Evolutionary conservation across 805 yeast genomes (phyloP).

Genomic region (Schwanniomyces polymorphus): DNA sequence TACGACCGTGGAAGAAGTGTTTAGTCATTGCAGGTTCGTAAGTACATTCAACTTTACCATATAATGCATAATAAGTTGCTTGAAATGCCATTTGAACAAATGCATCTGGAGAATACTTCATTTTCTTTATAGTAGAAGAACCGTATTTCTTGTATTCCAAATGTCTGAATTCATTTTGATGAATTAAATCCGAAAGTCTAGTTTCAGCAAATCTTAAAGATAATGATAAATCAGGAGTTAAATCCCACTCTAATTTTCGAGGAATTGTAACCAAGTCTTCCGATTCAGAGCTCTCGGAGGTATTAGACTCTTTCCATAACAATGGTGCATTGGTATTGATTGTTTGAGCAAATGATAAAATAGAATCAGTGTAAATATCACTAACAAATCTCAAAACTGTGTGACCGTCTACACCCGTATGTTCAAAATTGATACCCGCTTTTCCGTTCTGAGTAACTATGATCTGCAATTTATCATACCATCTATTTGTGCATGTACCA

Average conservation of each 20-base stretch:
- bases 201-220: conserved; percentile 91
- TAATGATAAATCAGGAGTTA: conserved; percentile 71
- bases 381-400: conserved; percentile 85
- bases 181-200: conserved; percentile 78
- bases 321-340: conserved; percentile 77
- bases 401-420: conserved; percentile 95
- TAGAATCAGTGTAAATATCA: conserved; percentile 89
- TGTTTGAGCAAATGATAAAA: conserved; percentile 78
- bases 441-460: conserved; percentile 86
- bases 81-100: conserved; percentile 93
- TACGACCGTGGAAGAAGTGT: conserved; percentile 81
- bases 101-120: conserved; percentile 93
- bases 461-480: conserved; percentile 91
- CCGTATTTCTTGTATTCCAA: conserved; percentile 76
- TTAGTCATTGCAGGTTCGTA: conserved; percentile 98
- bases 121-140: conserved; percentile 71
- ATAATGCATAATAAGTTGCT: conserved; percentile 86
- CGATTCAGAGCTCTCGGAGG: conserved; percentile 5
- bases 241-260: conserved; percentile 84
- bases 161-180: conserved; percentile 84
- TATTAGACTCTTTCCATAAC: conserved; percentile 52
- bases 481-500: conserved; percentile 91
- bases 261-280: conserved; percentile 60
- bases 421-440: conserved; percentile 92
- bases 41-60: conserved; percentile 90